These are phyloP conservation scores for Saprolegnia parasitica DNA, from an alignment of 352 stramenopile species.

Conservation along the genomic window DNA sequence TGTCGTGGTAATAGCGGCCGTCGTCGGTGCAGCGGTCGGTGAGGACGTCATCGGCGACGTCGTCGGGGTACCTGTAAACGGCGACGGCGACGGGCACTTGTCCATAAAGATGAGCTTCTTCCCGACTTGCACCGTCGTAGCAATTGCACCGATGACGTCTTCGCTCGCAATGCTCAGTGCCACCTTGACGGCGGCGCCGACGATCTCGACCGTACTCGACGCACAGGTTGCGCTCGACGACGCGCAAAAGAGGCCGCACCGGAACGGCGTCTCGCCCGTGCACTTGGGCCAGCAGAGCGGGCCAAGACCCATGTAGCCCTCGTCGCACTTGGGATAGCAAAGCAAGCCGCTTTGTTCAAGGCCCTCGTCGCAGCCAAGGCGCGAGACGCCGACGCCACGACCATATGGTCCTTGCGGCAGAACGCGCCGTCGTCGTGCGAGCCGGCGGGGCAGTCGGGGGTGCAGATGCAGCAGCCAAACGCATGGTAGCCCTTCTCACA, in stretches of 20 bases:
- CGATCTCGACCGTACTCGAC: neutral
- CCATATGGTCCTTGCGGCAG: slow-evolving; percentile 30
- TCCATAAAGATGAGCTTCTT: slow-evolving; percentile 13
- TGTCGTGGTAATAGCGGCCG: too few species aligned
- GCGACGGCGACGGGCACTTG: neutral
- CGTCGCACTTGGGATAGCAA: slow-evolving; percentile 27
- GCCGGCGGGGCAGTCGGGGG: slow-evolving; percentile 13
- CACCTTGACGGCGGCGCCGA: neutral
- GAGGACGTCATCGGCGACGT: too few species aligned
- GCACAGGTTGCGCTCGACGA: slow-evolving; percentile 17
- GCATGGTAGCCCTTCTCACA: neutral
- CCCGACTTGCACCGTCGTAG: neutral
- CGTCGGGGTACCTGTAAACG: too few species aligned
- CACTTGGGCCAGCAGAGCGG: slow-evolving; percentile 30
- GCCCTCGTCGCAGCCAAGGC: slow-evolving; percentile 6
- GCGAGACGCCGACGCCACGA: slow-evolving; percentile 12
- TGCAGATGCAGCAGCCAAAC: slow-evolving; percentile 4
- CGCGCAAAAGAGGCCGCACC: slow-evolving; percentile 18
- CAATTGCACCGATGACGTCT: neutral
- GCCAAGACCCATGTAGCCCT: slow-evolving; percentile 15
- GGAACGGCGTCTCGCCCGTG: neutral
- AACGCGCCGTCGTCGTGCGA: slow-evolving; percentile 15
- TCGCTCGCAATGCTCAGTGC: slow-evolving; percentile 3
- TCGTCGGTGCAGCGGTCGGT: too few species aligned
- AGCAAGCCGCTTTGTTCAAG: slow-evolving; percentile 27